Evolutionary conservation across 1,284 basidiomycete genomes (phyloP).

Genomic region (Sporisorium iseilematis-ciliati): DNA sequence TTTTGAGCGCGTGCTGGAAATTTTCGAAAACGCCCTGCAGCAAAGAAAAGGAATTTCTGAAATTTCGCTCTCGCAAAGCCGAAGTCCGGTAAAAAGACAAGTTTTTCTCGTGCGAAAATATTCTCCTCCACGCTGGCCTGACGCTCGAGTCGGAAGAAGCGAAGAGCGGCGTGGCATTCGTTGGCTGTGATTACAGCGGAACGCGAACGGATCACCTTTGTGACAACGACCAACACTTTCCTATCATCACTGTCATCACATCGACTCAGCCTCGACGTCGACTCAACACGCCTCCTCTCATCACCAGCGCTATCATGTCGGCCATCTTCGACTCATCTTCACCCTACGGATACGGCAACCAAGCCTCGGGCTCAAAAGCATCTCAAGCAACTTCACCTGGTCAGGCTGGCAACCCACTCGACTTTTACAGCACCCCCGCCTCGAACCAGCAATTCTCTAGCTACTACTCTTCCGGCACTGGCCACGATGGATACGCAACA

Average conservation of each 20-base stretch:
- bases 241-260: conserved; percentile 12
- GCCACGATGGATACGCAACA: conserved; percentile 44
- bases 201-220: no score
- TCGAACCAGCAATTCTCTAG: conserved; percentile 35
- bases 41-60: no score
- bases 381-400: conserved; percentile 31
- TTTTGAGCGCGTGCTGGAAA: conserved; percentile 9
- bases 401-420: conserved; percentile 38
- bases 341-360: conserved; percentile 45
- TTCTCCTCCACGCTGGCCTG: no score
- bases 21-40: conserved; percentile 9
- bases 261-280: neutral
- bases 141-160: no score
- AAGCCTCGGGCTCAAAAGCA: conserved; percentile 37
- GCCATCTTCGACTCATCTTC: conserved; percentile 57
- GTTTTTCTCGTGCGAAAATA: no score
- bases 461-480: conserved; percentile 40
- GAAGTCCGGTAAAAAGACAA: no score
- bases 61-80: no score
- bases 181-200: no score
- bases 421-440: conserved; percentile 44
- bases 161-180: no score
- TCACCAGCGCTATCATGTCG: conserved; percentile 32
- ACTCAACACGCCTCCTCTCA: neutral
- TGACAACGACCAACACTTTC: no score